Conservation (phyloP, 805 yeast genomes). For the Saccharomyces eubayanus region DNA sequence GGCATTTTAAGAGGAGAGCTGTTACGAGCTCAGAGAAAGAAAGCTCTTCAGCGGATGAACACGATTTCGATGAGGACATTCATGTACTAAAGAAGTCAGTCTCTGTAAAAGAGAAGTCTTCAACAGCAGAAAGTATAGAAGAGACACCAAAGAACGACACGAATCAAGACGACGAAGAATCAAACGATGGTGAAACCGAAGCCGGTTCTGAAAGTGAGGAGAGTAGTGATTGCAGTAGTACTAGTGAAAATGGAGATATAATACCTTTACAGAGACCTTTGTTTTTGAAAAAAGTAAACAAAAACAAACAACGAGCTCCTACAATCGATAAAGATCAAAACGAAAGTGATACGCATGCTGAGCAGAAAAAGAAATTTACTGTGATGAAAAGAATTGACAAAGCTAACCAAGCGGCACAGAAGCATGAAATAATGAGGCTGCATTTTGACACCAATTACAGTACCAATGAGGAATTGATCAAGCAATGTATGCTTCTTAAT, state of each 20-base stretch:
- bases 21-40: conserved; percentile 1
- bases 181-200: neutral
- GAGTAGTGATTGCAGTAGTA: neutral
- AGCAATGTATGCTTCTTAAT: conserved; percentile 15
- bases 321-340: neutral
- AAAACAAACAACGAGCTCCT: neutral
- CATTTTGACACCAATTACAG: conserved; percentile 13
- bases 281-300: neutral
- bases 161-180: neutral
- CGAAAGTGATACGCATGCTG: neutral
- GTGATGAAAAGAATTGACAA: conserved; percentile 1
- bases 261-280: neutral
- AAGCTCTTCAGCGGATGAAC: conserved; percentile 1
- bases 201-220: neutral
- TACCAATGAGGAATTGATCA: conserved; percentile 21
- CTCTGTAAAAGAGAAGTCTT: neutral
- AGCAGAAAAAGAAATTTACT: conserved; percentile 1
- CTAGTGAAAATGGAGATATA: neutral
- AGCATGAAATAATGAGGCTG: neutral
- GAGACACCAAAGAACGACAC: neutral
- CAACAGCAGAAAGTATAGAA: neutral
- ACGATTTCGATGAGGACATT: neutral
- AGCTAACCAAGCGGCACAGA: neutral
- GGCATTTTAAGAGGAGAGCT: conserved; percentile 15
- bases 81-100: neutral